Conservation (phyloP, 164 flowering plant genomes). For the Euptelea pleiosperma region DNA sequence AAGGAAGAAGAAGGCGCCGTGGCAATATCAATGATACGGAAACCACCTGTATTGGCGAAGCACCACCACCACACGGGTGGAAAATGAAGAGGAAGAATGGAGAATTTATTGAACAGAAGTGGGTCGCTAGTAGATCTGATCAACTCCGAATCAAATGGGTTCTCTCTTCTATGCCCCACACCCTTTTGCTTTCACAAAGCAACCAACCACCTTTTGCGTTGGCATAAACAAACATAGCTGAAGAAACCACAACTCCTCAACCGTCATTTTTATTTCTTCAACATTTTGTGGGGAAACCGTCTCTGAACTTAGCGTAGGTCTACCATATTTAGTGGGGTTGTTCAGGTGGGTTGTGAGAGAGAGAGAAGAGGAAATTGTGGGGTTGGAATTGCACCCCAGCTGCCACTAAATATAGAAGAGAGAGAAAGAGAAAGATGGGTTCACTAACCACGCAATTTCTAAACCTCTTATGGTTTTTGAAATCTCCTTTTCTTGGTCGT, state of each 20-base stretch:
- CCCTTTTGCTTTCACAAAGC: slow-evolving; percentile 3
- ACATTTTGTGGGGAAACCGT: slow-evolving; percentile 9
- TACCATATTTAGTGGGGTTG: too few species aligned
- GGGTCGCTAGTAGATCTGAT: neutral
- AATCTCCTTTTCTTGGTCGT: slow-evolving; percentile 25
- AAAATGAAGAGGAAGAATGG: neutral
- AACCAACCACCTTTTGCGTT: slow-evolving; percentile 27
- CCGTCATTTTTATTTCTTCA: slow-evolving; percentile 11
- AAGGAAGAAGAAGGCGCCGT: neutral
- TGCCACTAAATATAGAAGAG: neutral
- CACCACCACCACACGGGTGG: too few species aligned
- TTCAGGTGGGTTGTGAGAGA: too few species aligned
- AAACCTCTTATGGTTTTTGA: slow-evolving; percentile 9
- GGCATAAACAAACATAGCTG: slow-evolving; percentile 17
- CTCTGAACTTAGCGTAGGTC: too few species aligned
- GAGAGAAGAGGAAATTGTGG: slow-evolving; percentile 4
- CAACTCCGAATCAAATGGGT: neutral
- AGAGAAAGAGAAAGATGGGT: slow-evolving; percentile 12
- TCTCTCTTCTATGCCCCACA: slow-evolving; percentile 10
- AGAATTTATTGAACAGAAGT: slow-evolving; percentile 2
- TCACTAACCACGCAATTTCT: slow-evolving; percentile 13
- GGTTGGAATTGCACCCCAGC: slow-evolving; percentile 4
- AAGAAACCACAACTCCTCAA: slow-evolving; percentile 22
- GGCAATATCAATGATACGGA: too few species aligned
- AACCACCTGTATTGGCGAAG: too few species aligned